Evolutionary conservation across 192 early-diverging fungal genomes (phyloP).

Genomic region (Obelidium mucronatum): DNA sequence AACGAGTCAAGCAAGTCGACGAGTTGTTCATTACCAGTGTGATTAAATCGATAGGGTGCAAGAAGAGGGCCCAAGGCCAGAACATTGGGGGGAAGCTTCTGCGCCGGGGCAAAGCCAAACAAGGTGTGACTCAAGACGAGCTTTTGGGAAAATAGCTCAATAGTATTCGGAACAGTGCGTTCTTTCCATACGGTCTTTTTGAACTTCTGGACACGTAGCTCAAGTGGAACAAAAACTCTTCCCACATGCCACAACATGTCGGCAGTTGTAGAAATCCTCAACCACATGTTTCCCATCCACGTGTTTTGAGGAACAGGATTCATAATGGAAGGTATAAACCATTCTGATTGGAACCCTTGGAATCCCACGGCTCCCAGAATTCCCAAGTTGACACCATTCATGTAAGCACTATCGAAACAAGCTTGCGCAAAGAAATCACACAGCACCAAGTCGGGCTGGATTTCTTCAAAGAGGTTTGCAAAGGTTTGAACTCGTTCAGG

Average conservation of each 20-base stretch:
- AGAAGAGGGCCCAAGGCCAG: slow-evolving; percentile 7
- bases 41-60: background rate
- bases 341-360: slow-evolving; percentile 4
- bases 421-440: slow-evolving; percentile 22
- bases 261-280: background rate
- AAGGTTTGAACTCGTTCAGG: background rate
- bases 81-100: slow-evolving; percentile 8
- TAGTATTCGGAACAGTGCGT: background rate
- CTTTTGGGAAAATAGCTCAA: background rate
- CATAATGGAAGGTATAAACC: slow-evolving; percentile 4
- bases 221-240: background rate
- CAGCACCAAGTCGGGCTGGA: slow-evolving; percentile 6
- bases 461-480: background rate
- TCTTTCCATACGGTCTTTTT: background rate
- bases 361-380: slow-evolving; percentile 14
- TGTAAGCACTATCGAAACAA: slow-evolving; percentile 10
- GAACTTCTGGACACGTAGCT: background rate
- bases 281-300: background rate
- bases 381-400: background rate
- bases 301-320: background rate
- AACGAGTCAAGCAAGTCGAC: background rate
- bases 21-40: background rate
- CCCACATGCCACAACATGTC: background rate
- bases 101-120: background rate
- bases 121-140: background rate